Evolutionary conservation across 2,329 filamentous ascomycete species (phyloP).

Genomic region (Colletotrichum camelliae): DNA sequence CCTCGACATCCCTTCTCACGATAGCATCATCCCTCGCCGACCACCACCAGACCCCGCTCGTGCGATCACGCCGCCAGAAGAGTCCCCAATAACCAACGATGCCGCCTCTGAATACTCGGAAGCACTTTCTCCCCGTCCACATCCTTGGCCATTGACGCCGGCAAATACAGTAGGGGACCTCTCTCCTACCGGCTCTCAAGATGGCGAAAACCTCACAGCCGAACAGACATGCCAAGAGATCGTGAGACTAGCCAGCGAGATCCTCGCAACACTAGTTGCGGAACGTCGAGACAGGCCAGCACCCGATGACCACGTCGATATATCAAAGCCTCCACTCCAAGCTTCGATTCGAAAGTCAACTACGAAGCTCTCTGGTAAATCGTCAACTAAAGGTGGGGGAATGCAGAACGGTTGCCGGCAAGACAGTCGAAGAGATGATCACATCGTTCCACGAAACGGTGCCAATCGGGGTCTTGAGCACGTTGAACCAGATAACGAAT

Average conservation of each 20-base stretch:
- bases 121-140: not conserved
- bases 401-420: not conserved
- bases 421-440: not conserved
- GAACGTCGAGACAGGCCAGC: not conserved
- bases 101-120: not conserved
- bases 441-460: not conserved
- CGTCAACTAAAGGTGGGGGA: not conserved
- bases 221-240: not conserved
- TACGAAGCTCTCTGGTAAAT: conserved; percentile 4
- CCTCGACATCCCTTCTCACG: not conserved
- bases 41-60: not conserved
- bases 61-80: not conserved
- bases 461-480: conserved; percentile 5
- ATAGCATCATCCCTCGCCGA: not conserved
- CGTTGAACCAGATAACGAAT: not conserved
- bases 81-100: not conserved
- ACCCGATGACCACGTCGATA: not conserved
- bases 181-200: not conserved
- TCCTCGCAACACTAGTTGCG: not conserved
- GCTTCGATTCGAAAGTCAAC: not conserved
- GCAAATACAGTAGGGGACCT: not conserved
- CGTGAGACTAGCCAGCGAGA: not conserved
- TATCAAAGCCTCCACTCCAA: not conserved
- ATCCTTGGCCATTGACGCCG: not conserved
- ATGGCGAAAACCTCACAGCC: not conserved